A percentile compares a stretch with the other conserved stretches of the same genome.
Evolutionary conservation across 257 asterid genomes (phyloP).

Genomic region (Lantana camara): DNA sequence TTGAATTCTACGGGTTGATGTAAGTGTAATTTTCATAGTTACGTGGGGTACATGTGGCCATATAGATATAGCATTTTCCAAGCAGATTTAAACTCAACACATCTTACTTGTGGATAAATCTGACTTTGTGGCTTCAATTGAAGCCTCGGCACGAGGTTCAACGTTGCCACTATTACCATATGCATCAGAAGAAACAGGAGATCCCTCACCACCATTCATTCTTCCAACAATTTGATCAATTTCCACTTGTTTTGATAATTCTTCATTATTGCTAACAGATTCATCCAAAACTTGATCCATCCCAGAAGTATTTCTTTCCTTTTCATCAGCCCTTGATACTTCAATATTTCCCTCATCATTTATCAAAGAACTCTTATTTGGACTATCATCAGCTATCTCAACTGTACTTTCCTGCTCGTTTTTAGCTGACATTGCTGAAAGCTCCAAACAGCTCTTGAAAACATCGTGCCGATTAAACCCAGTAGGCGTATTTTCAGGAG

Average conservation of each 20-base stretch:
- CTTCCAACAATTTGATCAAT: conserved; percentile 27
- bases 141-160: conserved; percentile 44
- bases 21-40: too few species aligned
- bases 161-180: conserved; percentile 34
- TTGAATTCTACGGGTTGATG: too few species aligned
- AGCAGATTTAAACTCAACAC: conserved; percentile 6
- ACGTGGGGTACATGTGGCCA: neutral
- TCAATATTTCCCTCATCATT: conserved; percentile 38
- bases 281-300: conserved; percentile 36
- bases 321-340: conserved; percentile 35
- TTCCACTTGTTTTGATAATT: conserved; percentile 37
- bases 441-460: conserved; percentile 79
- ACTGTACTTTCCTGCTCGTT: conserved; percentile 34
- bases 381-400: conserved; percentile 34
- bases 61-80: conserved; percentile 10
- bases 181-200: conserved; percentile 41
- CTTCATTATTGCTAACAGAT: conserved; percentile 34
- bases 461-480: conserved; percentile 48
- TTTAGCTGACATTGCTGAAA: conserved; percentile 42
- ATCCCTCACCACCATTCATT: conserved; percentile 29
- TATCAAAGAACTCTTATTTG: conserved; percentile 33
- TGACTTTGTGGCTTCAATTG: conserved; percentile 31
- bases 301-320: conserved; percentile 28
- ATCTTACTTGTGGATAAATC: conserved; percentile 48
- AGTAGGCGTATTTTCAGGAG: conserved; percentile 34